Conservation (phyloP, 2,329 filamentous ascomycete species). For the Beauveria varroae region DNA sequence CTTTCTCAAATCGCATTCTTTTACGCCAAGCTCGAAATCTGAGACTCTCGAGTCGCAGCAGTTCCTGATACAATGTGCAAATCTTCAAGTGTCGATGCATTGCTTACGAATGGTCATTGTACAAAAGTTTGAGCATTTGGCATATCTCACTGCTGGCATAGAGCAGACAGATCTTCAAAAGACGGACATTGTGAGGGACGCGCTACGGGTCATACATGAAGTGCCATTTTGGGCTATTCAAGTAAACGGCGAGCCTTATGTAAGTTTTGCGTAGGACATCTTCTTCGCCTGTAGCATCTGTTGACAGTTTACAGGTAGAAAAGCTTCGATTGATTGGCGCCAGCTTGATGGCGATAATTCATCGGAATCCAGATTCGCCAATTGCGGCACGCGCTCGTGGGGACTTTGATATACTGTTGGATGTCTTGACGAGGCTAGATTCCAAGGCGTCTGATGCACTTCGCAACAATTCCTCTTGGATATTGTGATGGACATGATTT, state of each 20-base stretch:
- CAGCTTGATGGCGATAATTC: constrained; percentile 30
- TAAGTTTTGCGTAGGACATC: constrained; percentile 16
- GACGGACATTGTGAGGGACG: constrained; percentile 36
- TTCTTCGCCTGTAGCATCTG: not conserved
- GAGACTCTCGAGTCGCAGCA: constrained; percentile 22
- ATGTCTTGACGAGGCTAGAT: constrained; percentile 33
- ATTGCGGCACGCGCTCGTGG: constrained; percentile 29
- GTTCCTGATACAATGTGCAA: constrained; percentile 31
- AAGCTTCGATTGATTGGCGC: constrained; percentile 33
- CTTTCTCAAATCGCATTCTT: constrained; percentile 25
- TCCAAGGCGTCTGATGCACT: constrained; percentile 36
- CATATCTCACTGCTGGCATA: constrained; percentile 22
- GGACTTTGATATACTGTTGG: constrained; percentile 32
- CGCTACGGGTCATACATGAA: constrained; percentile 31
- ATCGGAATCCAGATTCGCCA: constrained; percentile 29
- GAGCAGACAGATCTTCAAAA: constrained; percentile 28
- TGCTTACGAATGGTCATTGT: constrained; percentile 35
- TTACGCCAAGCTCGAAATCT: constrained; percentile 13
- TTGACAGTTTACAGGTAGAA: constrained; percentile 24
- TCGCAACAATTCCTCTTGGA: constrained; percentile 21
- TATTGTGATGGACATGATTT: not conserved
- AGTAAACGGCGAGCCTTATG: constrained; percentile 32
- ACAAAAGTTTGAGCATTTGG: constrained; percentile 27
- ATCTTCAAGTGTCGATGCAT: constrained; percentile 32
- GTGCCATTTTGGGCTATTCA: constrained; percentile 35